A percentile compares a stretch with the other conserved stretches of the same genome.
Evolutionary conservation across 805 yeast genomes (phyloP).

Genomic region (Myxozyma sirexii): DNA sequence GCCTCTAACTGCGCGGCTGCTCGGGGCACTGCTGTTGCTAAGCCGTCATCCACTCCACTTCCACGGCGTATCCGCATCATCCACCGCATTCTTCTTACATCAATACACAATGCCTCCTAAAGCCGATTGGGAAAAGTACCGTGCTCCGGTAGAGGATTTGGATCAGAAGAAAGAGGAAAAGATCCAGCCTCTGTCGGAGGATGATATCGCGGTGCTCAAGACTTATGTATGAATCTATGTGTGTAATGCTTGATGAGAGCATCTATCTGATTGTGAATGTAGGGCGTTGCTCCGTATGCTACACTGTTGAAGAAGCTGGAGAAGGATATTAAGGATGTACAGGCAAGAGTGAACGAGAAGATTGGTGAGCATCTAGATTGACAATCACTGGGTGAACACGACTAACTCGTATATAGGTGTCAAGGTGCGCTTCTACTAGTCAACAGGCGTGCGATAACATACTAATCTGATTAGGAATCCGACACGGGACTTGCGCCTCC

Average conservation of each 20-base stretch:
- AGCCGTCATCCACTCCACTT: neutral
- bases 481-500: conserved; percentile 99
- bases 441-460: too few relatives aligned
- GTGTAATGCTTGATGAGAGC: neutral
- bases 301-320: conserved; percentile 77
- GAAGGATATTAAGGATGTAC: conserved; percentile 81
- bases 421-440: conserved; percentile 26
- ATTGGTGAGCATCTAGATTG: conserved; percentile 56
- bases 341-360: conserved; percentile 86
- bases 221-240: conserved; percentile 59
- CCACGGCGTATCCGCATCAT: neutral
- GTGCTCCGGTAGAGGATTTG: conserved; percentile 75
- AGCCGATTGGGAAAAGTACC: conserved; percentile 98
- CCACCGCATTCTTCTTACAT: neutral
- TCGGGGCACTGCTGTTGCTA: neutral
- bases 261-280: neutral
- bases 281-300: conserved; percentile 95
- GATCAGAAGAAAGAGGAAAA: conserved; percentile 65
- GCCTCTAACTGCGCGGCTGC: neutral
- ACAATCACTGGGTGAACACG: neutral
- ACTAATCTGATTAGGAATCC: conserved; percentile 60
- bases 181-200: conserved; percentile 86
- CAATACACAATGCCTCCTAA: conserved; percentile 77
- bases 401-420: conserved; percentile 23
- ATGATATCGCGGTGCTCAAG: conserved; percentile 95